Evolutionary conservation across 148 eudicot species (phyloP), one percentile per base, ranked within the genome.

Genomic region (Polygonum maritimum): DNA sequence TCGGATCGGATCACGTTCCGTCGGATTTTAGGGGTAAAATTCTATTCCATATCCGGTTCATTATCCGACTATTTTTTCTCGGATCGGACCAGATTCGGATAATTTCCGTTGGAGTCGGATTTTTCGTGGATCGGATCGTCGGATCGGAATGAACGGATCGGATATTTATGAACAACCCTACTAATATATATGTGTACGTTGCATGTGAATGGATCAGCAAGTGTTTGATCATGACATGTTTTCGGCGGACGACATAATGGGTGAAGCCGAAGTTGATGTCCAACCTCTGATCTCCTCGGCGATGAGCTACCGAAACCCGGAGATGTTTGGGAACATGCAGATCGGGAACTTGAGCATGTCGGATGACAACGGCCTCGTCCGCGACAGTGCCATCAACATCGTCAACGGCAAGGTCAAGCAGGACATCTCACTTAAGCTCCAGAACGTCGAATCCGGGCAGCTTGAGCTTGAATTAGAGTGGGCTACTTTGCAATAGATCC

Each of bases 221-320:
- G 97, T 94, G 33, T 94, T 70, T 74, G 98, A 94, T 83, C 80
- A 94, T 22, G 98, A 94, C 82, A 89, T 91, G 19, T 94, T 94
- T 80, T 92, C 98, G 12, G 98, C 96, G 10, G 97, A 94, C 77
- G 98, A 94, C 79, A 92, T 92, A 41, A 94, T 94, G 98, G 98
- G 98, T 48, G 91, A 89, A 86, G 98, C 93, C 0, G 96, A 94
- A 80, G 76, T 94, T 13, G 98, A 94, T 78, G 86, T 94, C 48
- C 98, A 92, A 45, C 93, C 98, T 15, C 79, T 94, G 84, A 86
- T 94, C 76, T 90, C 96, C 57, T 90, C 98, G 0, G 98, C 98
- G 21, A 89, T 89, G 86, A 92, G 95, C 0, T 92, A 81, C 70
- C 90, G 96, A 63, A 90, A 94, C 76, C 88, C 96, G 21, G 84